Evolutionary conservation across 2,329 filamentous ascomycete genomes (phyloP), one percentile per base, ranked within the genome.

Genomic region (Amphichorda felina): DNA sequence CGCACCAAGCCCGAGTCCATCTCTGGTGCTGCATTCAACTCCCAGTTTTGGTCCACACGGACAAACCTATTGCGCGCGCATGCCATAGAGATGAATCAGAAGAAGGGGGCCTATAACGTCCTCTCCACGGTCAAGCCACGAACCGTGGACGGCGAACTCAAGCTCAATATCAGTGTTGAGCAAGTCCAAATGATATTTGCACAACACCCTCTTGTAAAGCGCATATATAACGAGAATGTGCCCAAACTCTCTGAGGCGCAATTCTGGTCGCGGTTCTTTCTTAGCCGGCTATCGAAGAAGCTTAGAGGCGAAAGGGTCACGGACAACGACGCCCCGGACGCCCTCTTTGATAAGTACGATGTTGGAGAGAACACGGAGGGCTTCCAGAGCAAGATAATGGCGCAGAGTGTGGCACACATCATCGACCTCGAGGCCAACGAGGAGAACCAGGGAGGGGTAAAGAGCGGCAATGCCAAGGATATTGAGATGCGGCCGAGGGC

Each of bases 201-300:
- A 40, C 91, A 96, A 55, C 89, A 98, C 56, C 87, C 91, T 2
- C 67, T 98, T 1, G 81, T 98, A 40, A 83, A 85, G 53, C 76
- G 79, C 15, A 83, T 94, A 6, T 96, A 95, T 57, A 86, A 96
- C 51, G 88, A 95, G 51, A 86, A 88, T 44, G 87, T 95, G 0
- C 87, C 85, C 5, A 83, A 82, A 40, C 59, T 93, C 27, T 76
- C 70, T 18, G 84, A 94, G 49, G 68, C 70, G 38, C 77, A 85
- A 34, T 98, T 98, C 53, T 98, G 89, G 88, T 82, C 82, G 5
- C 74, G 85, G 11, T 98, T 98, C 60, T 96, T 98, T 55, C 75
- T 88, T 41, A 94, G 86, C 56, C 75, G 83, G 38, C 64, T 98
- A 8, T 86, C 87, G 44, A 95, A 94, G 60, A 89, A 87, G 51